These are phyloP conservation scores for Mortierella sp. DNA, from an alignment of 371 early-diverging fungal genomes.

Conservation along the genomic window DNA sequence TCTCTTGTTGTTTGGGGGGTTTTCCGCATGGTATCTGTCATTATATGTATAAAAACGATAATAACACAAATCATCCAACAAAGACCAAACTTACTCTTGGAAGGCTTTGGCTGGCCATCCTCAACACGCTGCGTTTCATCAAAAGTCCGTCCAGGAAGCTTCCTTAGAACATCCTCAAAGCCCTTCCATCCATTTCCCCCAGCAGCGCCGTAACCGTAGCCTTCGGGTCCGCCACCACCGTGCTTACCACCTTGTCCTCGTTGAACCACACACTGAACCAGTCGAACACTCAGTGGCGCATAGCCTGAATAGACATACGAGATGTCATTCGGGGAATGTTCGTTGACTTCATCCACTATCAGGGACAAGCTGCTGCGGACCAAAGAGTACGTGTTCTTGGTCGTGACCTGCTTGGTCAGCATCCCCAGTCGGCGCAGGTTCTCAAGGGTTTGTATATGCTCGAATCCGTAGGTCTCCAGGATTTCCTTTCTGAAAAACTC, in stretches of 20 bases:
- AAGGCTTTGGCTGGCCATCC: constrained; percentile 60
- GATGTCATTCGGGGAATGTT: constrained; percentile 87
- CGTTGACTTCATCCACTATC: constrained; percentile 89
- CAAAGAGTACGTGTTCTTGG: constrained; percentile 63
- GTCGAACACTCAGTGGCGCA: constrained; percentile 89
- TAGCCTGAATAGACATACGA: constrained; percentile 95
- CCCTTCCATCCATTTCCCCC: constrained; percentile 82
- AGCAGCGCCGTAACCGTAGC: constrained; percentile 23
- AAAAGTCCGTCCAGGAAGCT: constrained; percentile 83
- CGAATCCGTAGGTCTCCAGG: constrained; percentile 88
- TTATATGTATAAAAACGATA: too few relatives aligned
- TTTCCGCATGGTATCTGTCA: too few relatives aligned
- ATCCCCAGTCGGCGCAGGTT: constrained; percentile 77
- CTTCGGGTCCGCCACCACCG: constrained; percentile 30
- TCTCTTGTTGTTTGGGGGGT: too few relatives aligned
- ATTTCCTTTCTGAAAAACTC: constrained; percentile 88
- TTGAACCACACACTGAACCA: constrained; percentile 83
- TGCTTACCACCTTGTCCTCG: constrained; percentile 45
- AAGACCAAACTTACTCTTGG: constrained; percentile 66
- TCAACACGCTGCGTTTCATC: constrained; percentile 80
- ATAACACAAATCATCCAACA: too few relatives aligned
- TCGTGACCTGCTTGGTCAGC: constrained; percentile 63
- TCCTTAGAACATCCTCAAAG: constrained; percentile 83
- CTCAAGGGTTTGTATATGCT: constrained; percentile 87
- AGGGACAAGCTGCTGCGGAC: constrained; percentile 80